phyloP scores from a whole-genome alignment of 2,329 filamentous ascomycete genomes.

The Penicillium verrucosum region DNA sequence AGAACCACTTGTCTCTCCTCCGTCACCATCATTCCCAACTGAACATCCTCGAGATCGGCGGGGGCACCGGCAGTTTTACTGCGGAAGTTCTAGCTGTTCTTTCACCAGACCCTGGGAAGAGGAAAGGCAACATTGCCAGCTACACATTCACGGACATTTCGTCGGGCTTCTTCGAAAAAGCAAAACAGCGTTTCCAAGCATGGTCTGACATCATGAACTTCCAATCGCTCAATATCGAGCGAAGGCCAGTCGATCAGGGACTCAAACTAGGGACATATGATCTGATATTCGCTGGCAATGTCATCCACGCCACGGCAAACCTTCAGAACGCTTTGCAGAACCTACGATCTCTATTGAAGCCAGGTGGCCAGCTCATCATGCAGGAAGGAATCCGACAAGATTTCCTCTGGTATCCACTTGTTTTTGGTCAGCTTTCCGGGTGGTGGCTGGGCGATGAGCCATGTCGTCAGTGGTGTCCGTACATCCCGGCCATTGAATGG shows the following conservation, averaged over 20 bases:
- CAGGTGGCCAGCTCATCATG: conserved; percentile 22
- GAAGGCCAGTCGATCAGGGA: conserved; percentile 28
- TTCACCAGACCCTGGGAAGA: conserved; percentile 5
- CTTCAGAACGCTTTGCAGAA: conserved; percentile 11
- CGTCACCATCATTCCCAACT: conserved; percentile 18
- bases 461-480: conserved; percentile 20
- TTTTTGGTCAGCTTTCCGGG: conserved; percentile 21
- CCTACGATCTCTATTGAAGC: conserved; percentile 17
- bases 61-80: conserved; percentile 32
- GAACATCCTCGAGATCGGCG: conserved; percentile 28
- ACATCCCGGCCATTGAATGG: conserved; percentile 19
- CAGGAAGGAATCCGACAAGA: conserved; percentile 24
- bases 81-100: conserved; percentile 19
- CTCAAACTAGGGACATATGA: conserved; percentile 31
- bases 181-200: conserved; percentile 22
- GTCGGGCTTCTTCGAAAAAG: conserved; percentile 28
- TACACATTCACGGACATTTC: conserved; percentile 36
- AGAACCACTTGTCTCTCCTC: conserved; percentile 20
- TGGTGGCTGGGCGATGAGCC: conserved; percentile 24
- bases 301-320: conserved; percentile 33
- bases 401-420: conserved; percentile 23
- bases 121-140: conserved; percentile 10
- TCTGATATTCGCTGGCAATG: conserved; percentile 34
- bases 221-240: conserved; percentile 29
- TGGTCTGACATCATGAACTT: conserved; percentile 29